These are phyloP conservation scores for Nothomitra cinnamomea DNA, from an alignment of 2,329 filamentous ascomycete genomes.

Conservation along the genomic window DNA sequence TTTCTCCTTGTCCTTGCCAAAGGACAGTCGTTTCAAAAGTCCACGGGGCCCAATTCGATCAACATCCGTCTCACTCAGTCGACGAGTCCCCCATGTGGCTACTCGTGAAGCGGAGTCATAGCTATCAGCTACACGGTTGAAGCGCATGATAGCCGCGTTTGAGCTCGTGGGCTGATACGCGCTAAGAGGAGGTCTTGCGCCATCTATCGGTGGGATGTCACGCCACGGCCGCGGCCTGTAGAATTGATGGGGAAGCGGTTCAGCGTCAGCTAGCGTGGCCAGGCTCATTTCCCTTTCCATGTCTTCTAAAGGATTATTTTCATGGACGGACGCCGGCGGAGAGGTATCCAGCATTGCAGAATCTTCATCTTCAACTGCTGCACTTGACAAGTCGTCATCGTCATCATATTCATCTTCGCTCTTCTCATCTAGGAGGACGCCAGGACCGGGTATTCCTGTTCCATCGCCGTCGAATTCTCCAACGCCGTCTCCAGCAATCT, in stretches of 20 bases:
- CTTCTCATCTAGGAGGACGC: slow-evolving; percentile 27
- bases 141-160: slow-evolving; percentile 37
- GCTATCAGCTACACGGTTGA: slow-evolving; percentile 30
- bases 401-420: slow-evolving; percentile 19
- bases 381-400: slow-evolving; percentile 16
- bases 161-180: slow-evolving; percentile 34
- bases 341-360: slow-evolving; percentile 14
- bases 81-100: slow-evolving; percentile 45
- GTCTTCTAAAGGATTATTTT: background rate
- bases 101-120: slow-evolving; percentile 35
- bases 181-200: slow-evolving; percentile 14
- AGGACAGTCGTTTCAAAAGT: slow-evolving; percentile 44
- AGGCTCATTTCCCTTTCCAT: slow-evolving; percentile 11
- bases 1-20: slow-evolving; percentile 29
- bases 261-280: slow-evolving; percentile 16
- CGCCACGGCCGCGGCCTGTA: slow-evolving; percentile 29
- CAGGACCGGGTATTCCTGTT: slow-evolving; percentile 32
- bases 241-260: slow-evolving; percentile 22
- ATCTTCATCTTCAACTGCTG: slow-evolving; percentile 14
- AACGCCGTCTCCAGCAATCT: slow-evolving; percentile 15
- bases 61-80: slow-evolving; percentile 44
- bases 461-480: slow-evolving; percentile 20
- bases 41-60: slow-evolving; percentile 43
- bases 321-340: slow-evolving; percentile 5
- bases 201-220: slow-evolving; percentile 23